Conservation (phyloP, 805 yeast genomes). For the Metschnikowia orientalis region DNA sequence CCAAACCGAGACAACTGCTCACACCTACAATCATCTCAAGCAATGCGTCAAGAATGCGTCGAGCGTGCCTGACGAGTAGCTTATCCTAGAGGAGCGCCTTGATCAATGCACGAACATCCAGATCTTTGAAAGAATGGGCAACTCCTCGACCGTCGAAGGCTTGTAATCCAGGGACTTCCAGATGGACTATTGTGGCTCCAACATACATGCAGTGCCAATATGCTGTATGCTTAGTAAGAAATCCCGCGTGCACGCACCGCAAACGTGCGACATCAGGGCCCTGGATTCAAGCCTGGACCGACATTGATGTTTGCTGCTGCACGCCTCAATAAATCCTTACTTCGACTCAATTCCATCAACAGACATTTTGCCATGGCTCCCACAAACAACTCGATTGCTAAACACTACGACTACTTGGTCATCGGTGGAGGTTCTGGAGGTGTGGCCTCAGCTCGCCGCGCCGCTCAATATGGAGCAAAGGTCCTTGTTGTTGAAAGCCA, state of each 20-base stretch:
- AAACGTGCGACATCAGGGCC: constrained; percentile 2
- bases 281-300: too few relatives aligned
- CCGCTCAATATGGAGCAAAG: constrained; percentile 90
- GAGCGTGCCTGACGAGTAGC: constrained; percentile 1
- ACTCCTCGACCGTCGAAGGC: background rate
- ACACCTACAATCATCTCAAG: constrained; percentile 27
- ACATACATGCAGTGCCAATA: too few relatives aligned
- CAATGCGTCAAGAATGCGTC: constrained; percentile 24
- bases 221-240: too few relatives aligned
- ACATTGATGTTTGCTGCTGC: constrained; percentile 11
- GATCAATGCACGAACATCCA: too few relatives aligned
- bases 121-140: background rate
- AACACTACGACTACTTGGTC: constrained; percentile 84
- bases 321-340: constrained; percentile 9
- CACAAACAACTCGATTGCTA: constrained; percentile 23
- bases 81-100: too few relatives aligned
- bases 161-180: background rate
- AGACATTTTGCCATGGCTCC: constrained; percentile 54
- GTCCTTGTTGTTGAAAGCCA: constrained; percentile 77
- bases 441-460: constrained; percentile 96
- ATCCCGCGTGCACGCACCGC: constrained; percentile 8
- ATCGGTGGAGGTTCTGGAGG: constrained; percentile 99
- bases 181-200: background rate
- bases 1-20: constrained; percentile 18
- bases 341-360: constrained; percentile 19